Base-by-base conservation (phyloP, 2,329 filamentous ascomycete genomes). In the Fusarium illudens region DNA sequence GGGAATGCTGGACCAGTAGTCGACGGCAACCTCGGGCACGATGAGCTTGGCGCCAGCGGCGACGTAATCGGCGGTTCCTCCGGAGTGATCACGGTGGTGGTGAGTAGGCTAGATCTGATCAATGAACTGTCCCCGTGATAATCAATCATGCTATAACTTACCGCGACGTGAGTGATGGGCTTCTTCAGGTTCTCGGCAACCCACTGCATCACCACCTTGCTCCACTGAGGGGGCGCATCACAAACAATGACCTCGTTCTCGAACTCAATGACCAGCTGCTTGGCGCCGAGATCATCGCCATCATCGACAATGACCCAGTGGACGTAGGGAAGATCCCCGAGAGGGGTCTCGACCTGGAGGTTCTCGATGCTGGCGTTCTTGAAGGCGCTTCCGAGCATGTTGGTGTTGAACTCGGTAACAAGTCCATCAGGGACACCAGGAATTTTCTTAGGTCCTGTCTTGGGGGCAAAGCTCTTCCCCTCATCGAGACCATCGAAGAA, bases 391-490 rank as follows among this genome's bases (percentile, higher is more conserved):
- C 58, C 53, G 4, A 64, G 39, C 51, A 57, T 61, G 17, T 61
- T 61, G 13, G 62, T 39, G 15, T 48, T 64, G 22, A 64, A 64
- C 46, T 62, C 62, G 4, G 51, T 60, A 10, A 64, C n/a, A 4
- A 48, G 25, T 9, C 51, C 62, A 32, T 62, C 51, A 0, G 58
- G 34, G 3, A 61, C 42, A 13, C 48, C 52, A 1, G 33, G 39
- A 3, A 56, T 20, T 9, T 60, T 60, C 15, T 39, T 44, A 8
- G 60, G 44, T 8, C 57, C 34, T 4, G 20, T 19, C 32, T 52
- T 60, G 12, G 57, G 60, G 2, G 32, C 37, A n/a, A 64, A 51
- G 22, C 53, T 58, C 17, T 50, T 25, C 0, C 48, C 48, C 10
- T 58, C 58, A 2, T 37, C 6, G 1, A 62, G 25, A 0, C 58